Evolutionary conservation across 345 rosid species (phyloP).

Genomic region (Acer yangbiense): DNA sequence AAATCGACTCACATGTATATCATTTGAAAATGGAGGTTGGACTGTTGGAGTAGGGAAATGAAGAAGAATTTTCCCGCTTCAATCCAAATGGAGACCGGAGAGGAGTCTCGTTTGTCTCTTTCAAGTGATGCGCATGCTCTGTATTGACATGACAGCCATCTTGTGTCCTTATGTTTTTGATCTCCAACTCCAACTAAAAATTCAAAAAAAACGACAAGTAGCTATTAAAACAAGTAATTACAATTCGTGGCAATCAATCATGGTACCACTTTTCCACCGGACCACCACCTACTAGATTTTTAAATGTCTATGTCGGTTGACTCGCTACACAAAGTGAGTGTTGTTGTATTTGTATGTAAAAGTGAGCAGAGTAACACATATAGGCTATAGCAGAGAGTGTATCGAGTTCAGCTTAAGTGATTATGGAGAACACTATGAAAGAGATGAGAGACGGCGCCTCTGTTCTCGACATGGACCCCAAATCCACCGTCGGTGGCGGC

Average conservation of each 20-base stretch:
- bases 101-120: too few species aligned
- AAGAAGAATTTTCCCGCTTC: too few species aligned
- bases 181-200: not conserved
- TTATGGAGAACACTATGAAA: slow-evolving; percentile 63
- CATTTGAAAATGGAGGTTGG: too few species aligned
- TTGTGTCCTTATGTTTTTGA: not conserved
- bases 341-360: not conserved
- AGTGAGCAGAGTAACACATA: not conserved
- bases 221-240: too few species aligned
- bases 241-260: not conserved
- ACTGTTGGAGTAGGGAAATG: too few species aligned
- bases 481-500: slow-evolving; percentile 61
- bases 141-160: too few species aligned
- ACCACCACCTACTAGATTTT: not conserved
- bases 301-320: not conserved
- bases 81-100: too few species aligned
- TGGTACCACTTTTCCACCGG: not conserved
- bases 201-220: not conserved
- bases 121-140: too few species aligned
- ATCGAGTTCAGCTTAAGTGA: not conserved
- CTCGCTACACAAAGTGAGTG: not conserved
- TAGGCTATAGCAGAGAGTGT: not conserved
- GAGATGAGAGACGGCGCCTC: slow-evolving; percentile 41
- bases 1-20: too few species aligned
- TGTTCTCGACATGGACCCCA: slow-evolving; percentile 56